Evolutionary conservation across 2,329 filamentous ascomycete genomes (phyloP), one percentile per base, ranked within the genome.

Genomic region (Leptoxyphium fumago): DNA sequence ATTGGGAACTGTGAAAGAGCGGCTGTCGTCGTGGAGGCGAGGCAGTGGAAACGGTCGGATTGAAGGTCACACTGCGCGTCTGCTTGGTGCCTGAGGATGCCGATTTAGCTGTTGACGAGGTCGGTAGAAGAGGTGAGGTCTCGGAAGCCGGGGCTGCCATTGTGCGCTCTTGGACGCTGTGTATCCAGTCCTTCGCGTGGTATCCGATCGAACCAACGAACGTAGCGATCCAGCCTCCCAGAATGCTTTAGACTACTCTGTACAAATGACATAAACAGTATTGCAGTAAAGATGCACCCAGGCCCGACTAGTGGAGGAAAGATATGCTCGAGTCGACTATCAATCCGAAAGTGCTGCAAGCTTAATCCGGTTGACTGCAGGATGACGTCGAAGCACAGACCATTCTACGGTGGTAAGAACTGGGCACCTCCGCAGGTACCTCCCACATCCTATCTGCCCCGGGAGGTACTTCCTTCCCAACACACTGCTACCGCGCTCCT

Each of bases 11-110:
- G 21, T 58, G 60, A 13, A 62, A 62, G 56, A 51, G 53, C 40
- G 55, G 54, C 40, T 52, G 52, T 41, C 54, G 62, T 52, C 58
- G 55, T 47, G 58, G 61, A 46, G 63, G 61, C 48, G 63, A 68
- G 44, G 63, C 64, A 17, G 62, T 64, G n/a, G 63, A 63, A 14
- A 75, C 71, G 18, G 72, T 67, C 4, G 81, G 73, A 58, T 84
- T 84, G 69, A 89, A 88, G 11, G 82, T 87, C 55, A 89, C 84
- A 53, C 71, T 83, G 51, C 82, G 75, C 42, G 68, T 55, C 13
- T 36, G 32, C 9, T 36, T 36, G 32, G 11, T 36, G 15, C 32
- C 9, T 15, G 32, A 36, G 13, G 71, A 66, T 52, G 62, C 67
- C 5, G 59, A 46, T 14, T 50, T 46, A 21, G 51, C 44, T 28